phyloP scores from a whole-genome alignment of 495 filamentous ascomycete genomes.

The Melanomma pulvis-pyrius region DNA sequence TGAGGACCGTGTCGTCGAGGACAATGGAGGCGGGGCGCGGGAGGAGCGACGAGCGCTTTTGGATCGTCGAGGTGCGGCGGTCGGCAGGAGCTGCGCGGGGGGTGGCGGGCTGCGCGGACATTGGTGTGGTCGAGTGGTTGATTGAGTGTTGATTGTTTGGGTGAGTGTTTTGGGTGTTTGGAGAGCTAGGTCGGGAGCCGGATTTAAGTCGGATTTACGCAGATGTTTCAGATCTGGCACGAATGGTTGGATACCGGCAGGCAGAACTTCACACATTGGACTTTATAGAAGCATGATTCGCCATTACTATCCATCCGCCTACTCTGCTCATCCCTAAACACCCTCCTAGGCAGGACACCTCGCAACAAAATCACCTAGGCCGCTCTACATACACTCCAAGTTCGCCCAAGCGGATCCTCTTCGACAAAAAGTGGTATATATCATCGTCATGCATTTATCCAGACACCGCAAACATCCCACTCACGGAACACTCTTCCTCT shows the following conservation, averaged over 20 bases:
- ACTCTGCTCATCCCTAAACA: not conserved
- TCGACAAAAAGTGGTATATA: not conserved
- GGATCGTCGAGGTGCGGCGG: constrained; percentile 27
- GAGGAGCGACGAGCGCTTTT: constrained; percentile 30
- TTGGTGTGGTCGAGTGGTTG: not conserved
- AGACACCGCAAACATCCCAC: not conserved
- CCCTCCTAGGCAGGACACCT: not conserved
- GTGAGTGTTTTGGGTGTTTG: not conserved
- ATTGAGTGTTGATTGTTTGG: not conserved
- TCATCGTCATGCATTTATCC: not conserved
- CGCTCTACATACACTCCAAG: not conserved
- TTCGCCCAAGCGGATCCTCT: not conserved
- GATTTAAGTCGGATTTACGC: no score
- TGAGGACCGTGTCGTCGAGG: constrained; percentile 68
- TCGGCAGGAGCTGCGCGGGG: constrained; percentile 5
- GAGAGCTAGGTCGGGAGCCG: not conserved
- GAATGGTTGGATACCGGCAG: no score
- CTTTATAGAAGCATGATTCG: no score
- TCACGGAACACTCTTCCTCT: not conserved
- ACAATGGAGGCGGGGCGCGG: constrained; percentile 65
- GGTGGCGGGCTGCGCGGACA: constrained; percentile 24
- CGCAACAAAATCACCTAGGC: not conserved
- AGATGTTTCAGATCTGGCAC: no score
- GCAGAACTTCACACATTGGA: no score
- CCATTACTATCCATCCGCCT: not conserved